These are phyloP conservation scores for Alternaria atra DNA, from an alignment of 2,329 filamentous ascomycete species.

Conservation along the genomic window DNA sequence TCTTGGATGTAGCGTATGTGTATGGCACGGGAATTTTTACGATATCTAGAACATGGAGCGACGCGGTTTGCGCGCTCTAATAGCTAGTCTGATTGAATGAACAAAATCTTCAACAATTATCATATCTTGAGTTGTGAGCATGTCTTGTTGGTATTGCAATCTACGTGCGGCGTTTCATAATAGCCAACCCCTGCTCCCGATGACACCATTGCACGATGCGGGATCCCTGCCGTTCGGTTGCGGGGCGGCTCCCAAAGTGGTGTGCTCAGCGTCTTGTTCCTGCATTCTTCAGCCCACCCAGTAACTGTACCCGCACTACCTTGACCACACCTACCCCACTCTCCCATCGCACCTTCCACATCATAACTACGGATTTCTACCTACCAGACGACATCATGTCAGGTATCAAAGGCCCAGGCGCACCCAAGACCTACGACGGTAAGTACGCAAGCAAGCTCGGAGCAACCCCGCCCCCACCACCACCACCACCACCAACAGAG, in stretches of 20 bases:
- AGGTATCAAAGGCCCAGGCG: slow-evolving; percentile 70
- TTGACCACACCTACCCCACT: background rate
- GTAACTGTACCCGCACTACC: slow-evolving; percentile 7
- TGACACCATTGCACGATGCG: slow-evolving; percentile 23
- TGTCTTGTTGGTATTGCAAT: background rate
- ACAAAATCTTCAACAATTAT: slow-evolving; percentile 18
- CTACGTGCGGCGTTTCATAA: slow-evolving; percentile 1
- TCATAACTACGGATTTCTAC: background rate
- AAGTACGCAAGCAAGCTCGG: slow-evolving; percentile 29
- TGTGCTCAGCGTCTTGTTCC: slow-evolving; percentile 23
- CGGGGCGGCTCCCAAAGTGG: slow-evolving; percentile 22
- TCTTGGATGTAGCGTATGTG: slow-evolving; percentile 31
- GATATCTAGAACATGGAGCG: slow-evolving; percentile 28
- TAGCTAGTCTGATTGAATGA: slow-evolving; percentile 24
- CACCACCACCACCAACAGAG: slow-evolving; percentile 3
- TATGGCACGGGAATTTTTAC: slow-evolving; percentile 19
- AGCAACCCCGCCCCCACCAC: slow-evolving; percentile 10
- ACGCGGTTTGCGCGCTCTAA: slow-evolving; percentile 21
- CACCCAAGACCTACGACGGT: slow-evolving; percentile 67
- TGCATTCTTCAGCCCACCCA: slow-evolving; percentile 36
- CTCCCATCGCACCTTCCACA: background rate
- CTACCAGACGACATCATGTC: slow-evolving; percentile 52
- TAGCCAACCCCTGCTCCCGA: slow-evolving; percentile 16
- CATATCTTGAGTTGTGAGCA: background rate
- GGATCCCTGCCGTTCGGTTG: slow-evolving; percentile 23